Evolutionary conservation across 1,139 yeast species (phyloP).

Genomic region (Pichia sp.): DNA sequence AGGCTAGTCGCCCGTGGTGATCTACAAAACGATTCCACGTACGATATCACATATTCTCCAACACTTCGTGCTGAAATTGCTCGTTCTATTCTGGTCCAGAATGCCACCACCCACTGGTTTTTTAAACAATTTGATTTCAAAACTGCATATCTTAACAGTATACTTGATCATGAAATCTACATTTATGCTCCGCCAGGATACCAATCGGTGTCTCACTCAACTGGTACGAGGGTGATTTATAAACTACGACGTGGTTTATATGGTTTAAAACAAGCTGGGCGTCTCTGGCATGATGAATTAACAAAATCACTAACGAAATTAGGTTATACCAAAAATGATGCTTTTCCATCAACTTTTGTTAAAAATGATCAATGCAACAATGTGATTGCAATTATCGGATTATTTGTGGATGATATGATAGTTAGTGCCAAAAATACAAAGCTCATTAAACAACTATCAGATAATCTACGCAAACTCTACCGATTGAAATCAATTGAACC

Average conservation of each 20-base stretch:
- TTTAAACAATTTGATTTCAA: not conserved
- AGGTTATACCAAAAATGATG: not conserved
- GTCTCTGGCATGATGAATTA: not conserved
- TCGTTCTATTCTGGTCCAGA: not conserved
- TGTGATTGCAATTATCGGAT: not conserved
- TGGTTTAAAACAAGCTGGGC: constrained; percentile 1
- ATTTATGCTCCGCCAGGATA: not conserved
- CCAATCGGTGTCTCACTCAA: no score
- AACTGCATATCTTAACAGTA: not conserved
- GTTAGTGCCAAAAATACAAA: not conserved
- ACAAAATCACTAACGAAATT: not conserved
- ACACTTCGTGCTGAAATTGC: constrained; percentile 1
- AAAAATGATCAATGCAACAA: not conserved
- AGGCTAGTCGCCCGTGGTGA: not conserved
- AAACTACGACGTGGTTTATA: not conserved
- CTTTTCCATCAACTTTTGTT: constrained; percentile 2
- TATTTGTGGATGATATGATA: constrained; percentile 4
- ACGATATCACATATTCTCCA: not conserved
- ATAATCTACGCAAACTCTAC: not conserved
- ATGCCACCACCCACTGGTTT: not conserved
- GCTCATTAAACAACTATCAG: not conserved
- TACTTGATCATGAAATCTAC: not conserved
- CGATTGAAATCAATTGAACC: not conserved
- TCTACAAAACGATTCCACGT: not conserved
- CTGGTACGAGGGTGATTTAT: constrained; percentile 4